These are phyloP conservation scores for Pichia norvegensis DNA, from an alignment of 1,139 yeast genomes.

Conservation along the genomic window DNA sequence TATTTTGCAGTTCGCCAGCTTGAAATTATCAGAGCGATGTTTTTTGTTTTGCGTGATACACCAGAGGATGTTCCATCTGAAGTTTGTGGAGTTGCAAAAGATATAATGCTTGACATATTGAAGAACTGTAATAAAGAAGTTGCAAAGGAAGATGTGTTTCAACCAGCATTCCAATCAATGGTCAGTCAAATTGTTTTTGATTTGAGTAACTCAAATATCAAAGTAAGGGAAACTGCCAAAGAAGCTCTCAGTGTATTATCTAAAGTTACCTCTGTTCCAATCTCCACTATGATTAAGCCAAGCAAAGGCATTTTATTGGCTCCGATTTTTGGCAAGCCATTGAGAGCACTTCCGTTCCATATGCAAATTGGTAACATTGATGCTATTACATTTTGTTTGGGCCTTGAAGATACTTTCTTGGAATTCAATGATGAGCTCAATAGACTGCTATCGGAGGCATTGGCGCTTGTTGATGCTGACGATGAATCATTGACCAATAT, in stretches of 20 bases:
- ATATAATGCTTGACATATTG: constrained; percentile 55
- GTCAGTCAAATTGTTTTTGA: constrained; percentile 87
- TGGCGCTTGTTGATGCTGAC: constrained; percentile 94
- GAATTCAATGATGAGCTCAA: constrained; percentile 84
- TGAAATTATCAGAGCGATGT: constrained; percentile 77
- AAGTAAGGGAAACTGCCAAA: constrained; percentile 79
- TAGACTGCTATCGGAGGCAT: constrained; percentile 77
- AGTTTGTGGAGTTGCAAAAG: constrained; percentile 65
- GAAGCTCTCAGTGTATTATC: constrained; percentile 61
- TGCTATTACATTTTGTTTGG: constrained; percentile 85
- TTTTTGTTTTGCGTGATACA: constrained; percentile 85
- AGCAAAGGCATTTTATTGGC: constrained; percentile 76
- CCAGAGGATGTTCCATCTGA: constrained; percentile 82
- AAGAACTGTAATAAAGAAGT: constrained; percentile 56
- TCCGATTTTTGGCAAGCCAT: constrained; percentile 94
- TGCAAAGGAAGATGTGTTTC: constrained; percentile 52
- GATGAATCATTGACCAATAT: constrained; percentile 90
- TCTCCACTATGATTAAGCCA: constrained; percentile 71
- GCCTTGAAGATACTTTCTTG: constrained; percentile 71
- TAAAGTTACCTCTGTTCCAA: constrained; percentile 58
- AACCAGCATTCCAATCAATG: constrained; percentile 74
- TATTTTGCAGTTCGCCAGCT: constrained; percentile 77
- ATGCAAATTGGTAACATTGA: constrained; percentile 98
- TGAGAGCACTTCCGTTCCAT: constrained; percentile 93
- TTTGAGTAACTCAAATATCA: constrained; percentile 77